Evolutionary conservation across 2,329 filamentous ascomycete genomes (phyloP).

Genomic region (Calonectria hongkongensis): DNA sequence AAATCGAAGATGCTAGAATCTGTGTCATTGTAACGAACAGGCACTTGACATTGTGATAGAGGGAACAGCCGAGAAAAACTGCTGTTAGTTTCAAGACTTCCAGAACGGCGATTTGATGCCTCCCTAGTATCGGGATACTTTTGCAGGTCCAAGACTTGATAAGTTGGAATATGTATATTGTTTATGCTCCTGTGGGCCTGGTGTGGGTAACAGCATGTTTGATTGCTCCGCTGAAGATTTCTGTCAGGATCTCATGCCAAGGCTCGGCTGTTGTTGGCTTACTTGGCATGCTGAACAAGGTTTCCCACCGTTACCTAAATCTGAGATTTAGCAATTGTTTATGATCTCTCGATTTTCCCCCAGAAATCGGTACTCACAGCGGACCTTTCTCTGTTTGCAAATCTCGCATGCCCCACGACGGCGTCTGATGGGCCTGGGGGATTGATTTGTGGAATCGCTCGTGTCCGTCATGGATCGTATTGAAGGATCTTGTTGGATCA

Average conservation of each 20-base stretch:
- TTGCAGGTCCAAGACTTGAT: not conserved
- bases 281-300: constrained; percentile 24
- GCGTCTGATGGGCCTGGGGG: constrained; percentile 5
- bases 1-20: not conserved
- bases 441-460: constrained; percentile 2
- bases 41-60: not conserved
- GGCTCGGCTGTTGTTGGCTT: not conserved
- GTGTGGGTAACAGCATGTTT: constrained; percentile 3
- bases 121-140: no score
- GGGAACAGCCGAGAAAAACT: no score
- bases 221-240: constrained; percentile 10
- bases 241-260: constrained; percentile 16
- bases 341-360: not conserved
- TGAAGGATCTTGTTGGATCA: not conserved
- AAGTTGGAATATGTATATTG: not conserved
- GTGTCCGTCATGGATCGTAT: not conserved
- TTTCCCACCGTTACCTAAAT: constrained; percentile 19
- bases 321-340: constrained; percentile 11
- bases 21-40: not conserved
- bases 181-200: not conserved
- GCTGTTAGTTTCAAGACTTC: no score
- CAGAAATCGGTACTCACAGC: not conserved
- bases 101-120: no score
- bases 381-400: constrained; percentile 12
- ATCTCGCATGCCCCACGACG: constrained; percentile 10